Base-by-base conservation (phyloP, 2,329 filamentous ascomycete species). In the Furcasterigmium furcatum region DNA sequence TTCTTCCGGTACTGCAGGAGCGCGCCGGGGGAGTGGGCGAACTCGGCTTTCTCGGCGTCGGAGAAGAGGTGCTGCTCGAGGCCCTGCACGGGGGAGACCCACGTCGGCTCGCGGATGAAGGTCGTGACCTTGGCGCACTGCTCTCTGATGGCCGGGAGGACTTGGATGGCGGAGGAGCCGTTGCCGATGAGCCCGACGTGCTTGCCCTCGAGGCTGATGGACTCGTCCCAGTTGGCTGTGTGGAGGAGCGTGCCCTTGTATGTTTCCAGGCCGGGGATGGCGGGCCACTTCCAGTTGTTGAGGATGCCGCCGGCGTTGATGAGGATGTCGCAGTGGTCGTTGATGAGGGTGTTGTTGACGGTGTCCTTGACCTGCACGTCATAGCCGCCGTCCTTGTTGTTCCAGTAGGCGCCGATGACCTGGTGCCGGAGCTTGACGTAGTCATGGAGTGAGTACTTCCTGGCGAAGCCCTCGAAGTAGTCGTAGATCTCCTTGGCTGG, bases 201-300 rank as follows among this genome's bases (percentile, higher is more conserved):
- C 41, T 66, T 66, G 2, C 63, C 66, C 20, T 52, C 56, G 0
- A 71, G 56, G 9, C 64, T 58, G 10, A 70, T 52, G 1, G 64
- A 61, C 43, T 67, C 62, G 2, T 75, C 72, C 77, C 77, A 82
- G 16, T 62, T 64, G 3, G 77, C 77, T 3, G 73, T 79, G 55
- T 82, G 78, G 21, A 81, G 62, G 10, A 78, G 53, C 1, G 67
- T 58, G 9, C 77, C 77, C 36, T 68, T 56, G 53, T 76, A 81
- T 9, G 56, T 54, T 3, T 71, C 54, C 3, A 78, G 57, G 1
- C 70, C 71, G 1, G 71, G 59, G 7, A 78, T 67, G 16, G 72
- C 65, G 2, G 77, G 77, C 72, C 74, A 78, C 49, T 71, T 76
- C 67, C 74, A 78, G 21, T 77, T 71, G 49, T 74, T 77, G 43